Percentiles rank a stretch among this genome's conserved stretches.
Conservation (phyloP, 1,284 basidiomycete species). For the Ceratobasidium sp. region DNA sequence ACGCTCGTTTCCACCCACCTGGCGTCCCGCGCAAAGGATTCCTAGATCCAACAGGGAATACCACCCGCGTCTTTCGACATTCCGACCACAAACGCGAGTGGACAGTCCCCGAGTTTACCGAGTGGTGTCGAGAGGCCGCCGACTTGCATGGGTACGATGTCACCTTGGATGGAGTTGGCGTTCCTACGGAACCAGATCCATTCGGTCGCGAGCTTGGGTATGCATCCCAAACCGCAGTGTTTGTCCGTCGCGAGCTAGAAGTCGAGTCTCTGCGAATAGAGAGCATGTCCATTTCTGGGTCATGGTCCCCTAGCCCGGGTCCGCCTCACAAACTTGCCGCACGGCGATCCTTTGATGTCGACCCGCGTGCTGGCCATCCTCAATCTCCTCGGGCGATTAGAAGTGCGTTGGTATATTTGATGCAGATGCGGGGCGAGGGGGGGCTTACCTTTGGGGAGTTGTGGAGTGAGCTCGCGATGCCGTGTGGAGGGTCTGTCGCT, state of each 20-base stretch:
- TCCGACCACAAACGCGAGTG: constrained; percentile 93
- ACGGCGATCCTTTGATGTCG: constrained; percentile 16
- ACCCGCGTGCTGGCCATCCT: constrained; percentile 34
- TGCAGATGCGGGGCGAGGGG: constrained; percentile 35
- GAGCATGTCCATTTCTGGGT: constrained; percentile 45
- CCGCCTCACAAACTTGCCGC: constrained; percentile 36
- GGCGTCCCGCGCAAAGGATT: constrained; percentile 52
- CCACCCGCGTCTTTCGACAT: constrained; percentile 66
- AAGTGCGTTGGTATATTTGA: constrained; percentile 13
- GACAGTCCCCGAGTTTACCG: constrained; percentile 78
- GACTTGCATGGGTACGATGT: constrained; percentile 77
- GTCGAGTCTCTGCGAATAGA: constrained; percentile 46
- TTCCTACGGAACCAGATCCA: constrained; percentile 63
- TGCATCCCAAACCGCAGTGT: constrained; percentile 40
- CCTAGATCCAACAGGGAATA: constrained; percentile 60
- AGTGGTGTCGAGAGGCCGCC: constrained; percentile 71
- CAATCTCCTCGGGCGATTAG: constrained; percentile 9
- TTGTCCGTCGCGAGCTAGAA: constrained; percentile 44
- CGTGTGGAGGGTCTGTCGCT: constrained; percentile 29
- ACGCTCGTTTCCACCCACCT: constrained; percentile 79
- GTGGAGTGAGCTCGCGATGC: constrained; percentile 39
- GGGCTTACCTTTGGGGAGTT: constrained; percentile 29
- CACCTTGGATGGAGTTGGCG: constrained; percentile 62
- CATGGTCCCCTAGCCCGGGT: constrained; percentile 9
- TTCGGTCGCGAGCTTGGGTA: constrained; percentile 65